Percentiles rank a stretch among this genome's conserved stretches.
These are phyloP conservation scores for Phylloporus sp. DNA, from an alignment of 1,284 basidiomycete species.

Conservation along the genomic window DNA sequence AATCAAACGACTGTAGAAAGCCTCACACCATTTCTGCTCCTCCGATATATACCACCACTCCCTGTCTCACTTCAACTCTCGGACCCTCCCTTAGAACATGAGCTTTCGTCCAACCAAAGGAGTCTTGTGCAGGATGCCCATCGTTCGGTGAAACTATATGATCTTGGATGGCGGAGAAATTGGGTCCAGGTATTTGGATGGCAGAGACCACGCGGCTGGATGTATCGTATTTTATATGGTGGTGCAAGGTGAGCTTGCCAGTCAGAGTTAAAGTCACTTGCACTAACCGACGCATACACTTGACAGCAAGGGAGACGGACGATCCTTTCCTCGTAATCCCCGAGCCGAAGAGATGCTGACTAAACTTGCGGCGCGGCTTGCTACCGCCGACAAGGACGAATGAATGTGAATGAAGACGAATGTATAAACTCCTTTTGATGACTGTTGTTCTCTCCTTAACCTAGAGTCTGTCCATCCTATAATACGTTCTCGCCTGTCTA, in stretches of 20 bases:
- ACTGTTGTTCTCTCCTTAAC: conserved; percentile 2
- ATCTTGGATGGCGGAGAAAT: conserved; percentile 80
- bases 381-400: conserved; percentile 58
- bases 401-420: conserved; percentile 47
- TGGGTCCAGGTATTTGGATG: conserved; percentile 73
- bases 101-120: conserved; percentile 76
- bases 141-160: conserved; percentile 71
- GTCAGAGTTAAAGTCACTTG: conserved; percentile 12
- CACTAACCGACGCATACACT: conserved; percentile 14
- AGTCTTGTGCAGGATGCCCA: conserved; percentile 74
- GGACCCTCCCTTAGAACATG: conserved; percentile 77
- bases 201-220: conserved; percentile 57
- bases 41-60: conserved; percentile 71
- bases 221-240: conserved; percentile 61
- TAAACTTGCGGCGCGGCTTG: conserved; percentile 65
- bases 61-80: conserved; percentile 61
- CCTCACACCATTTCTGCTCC: conserved; percentile 77
- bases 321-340: conserved; percentile 70
- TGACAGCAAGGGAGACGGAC: conserved; percentile 70
- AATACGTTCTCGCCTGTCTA: conserved; percentile 19
- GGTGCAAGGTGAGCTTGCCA: conserved; percentile 63
- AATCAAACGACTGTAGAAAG: conserved; percentile 89
- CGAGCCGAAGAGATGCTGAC: conserved; percentile 69
- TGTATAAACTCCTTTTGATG: conserved; percentile 22
- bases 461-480: conserved; percentile 13